Conservation (phyloP, 257 asterid genomes). For the Ballota nigra region DNA sequence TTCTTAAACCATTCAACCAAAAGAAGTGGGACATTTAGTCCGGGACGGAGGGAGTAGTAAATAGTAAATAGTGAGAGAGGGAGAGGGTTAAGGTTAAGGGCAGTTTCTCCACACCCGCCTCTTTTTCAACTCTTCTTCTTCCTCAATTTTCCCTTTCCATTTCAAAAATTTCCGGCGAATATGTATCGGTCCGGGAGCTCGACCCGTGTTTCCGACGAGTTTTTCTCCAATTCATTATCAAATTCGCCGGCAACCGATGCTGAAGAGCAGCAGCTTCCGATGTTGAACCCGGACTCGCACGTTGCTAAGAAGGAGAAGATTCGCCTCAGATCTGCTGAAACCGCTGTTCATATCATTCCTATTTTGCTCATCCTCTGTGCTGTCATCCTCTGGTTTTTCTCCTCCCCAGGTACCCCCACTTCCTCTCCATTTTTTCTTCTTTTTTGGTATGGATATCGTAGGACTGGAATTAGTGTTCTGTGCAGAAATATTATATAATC, state of each 20-base stretch:
- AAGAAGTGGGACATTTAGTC: too few relatives aligned
- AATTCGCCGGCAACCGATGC: slow-evolving; percentile 20
- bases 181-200: slow-evolving; percentile 69
- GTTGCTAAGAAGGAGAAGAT: slow-evolving; percentile 53
- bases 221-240: slow-evolving; percentile 32
- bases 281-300: slow-evolving; percentile 49
- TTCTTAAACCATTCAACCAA: too few relatives aligned
- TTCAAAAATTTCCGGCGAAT: background rate
- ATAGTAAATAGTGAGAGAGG: too few relatives aligned
- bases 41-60: too few relatives aligned
- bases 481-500: background rate
- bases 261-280: slow-evolving; percentile 41
- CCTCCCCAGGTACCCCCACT: slow-evolving; percentile 46
- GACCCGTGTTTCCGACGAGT: slow-evolving; percentile 65
- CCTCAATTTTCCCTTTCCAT: too few relatives aligned
- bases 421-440: background rate
- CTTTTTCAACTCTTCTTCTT: background rate
- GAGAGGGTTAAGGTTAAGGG: too few relatives aligned
- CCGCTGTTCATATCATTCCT: slow-evolving; percentile 71
- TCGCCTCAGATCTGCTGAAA: slow-evolving; percentile 72
- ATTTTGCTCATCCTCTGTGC: slow-evolving; percentile 56
- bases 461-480: background rate
- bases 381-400: slow-evolving; percentile 59
- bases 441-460: background rate
- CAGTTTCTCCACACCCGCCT: background rate